phyloP scores from a whole-genome alignment of 1,139 yeast genomes.

The Nadsonia starkeyi-henricii region DNA sequence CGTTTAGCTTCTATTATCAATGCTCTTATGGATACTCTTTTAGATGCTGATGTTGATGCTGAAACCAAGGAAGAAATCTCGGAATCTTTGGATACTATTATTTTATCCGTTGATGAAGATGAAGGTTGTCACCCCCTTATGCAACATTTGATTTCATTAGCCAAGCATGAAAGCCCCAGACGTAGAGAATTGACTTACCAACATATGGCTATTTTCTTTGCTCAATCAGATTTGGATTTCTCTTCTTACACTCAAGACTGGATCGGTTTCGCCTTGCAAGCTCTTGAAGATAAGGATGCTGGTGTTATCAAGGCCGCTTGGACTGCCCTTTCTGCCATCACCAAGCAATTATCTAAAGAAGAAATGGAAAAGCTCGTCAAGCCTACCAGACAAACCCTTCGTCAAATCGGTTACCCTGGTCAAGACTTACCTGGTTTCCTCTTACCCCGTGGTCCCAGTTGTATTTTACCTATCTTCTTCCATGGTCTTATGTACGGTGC shows the following conservation, averaged over 20 bases:
- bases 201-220: constrained; percentile 62
- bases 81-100: constrained; percentile 49
- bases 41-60: constrained; percentile 26
- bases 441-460: constrained; percentile 75
- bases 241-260: constrained; percentile 64
- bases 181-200: constrained; percentile 55
- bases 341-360: constrained; percentile 46
- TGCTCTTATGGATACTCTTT: constrained; percentile 51
- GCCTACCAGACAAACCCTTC: constrained; percentile 65
- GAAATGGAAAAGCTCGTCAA: constrained; percentile 61
- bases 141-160: constrained; percentile 64
- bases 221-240: constrained; percentile 51
- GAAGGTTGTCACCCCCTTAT: constrained; percentile 77
- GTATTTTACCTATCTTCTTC: constrained; percentile 78
- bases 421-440: constrained; percentile 63
- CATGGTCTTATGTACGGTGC: constrained; percentile 95
- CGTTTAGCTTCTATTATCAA: constrained; percentile 60
- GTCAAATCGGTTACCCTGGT: constrained; percentile 48
- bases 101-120: constrained; percentile 59
- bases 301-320: constrained; percentile 59
- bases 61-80: constrained; percentile 31
- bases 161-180: constrained; percentile 59
- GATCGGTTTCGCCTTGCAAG: constrained; percentile 53
- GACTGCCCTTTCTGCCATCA: constrained; percentile 49
- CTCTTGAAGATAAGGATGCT: constrained; percentile 57